Evolutionary conservation across 768 basidiomycete species (phyloP).

Genomic region (Strobilomyces dryophilus): DNA sequence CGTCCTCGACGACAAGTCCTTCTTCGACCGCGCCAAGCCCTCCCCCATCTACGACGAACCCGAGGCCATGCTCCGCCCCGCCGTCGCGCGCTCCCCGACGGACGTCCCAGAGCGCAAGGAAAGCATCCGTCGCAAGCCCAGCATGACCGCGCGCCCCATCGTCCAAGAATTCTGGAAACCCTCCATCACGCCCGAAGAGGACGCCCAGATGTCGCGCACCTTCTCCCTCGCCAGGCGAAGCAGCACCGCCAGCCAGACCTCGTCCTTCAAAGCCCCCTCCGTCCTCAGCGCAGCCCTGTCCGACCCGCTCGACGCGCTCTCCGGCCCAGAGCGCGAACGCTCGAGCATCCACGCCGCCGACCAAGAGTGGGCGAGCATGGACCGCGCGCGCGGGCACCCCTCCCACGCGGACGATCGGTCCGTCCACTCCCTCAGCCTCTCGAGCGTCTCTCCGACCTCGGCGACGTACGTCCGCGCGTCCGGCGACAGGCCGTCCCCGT

Average conservation of each 20-base stretch:
- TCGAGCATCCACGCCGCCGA: slow-evolving; percentile 24
- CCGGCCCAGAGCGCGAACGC: slow-evolving; percentile 21
- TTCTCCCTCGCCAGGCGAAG: too few species aligned
- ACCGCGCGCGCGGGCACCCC: slow-evolving; percentile 21
- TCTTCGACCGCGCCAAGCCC: slow-evolving; percentile 19
- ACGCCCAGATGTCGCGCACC: slow-evolving; percentile 37
- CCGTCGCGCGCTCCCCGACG: slow-evolving; percentile 16
- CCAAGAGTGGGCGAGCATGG: slow-evolving; percentile 26
- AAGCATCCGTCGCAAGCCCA: slow-evolving; percentile 32
- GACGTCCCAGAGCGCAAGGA: slow-evolving; percentile 25
- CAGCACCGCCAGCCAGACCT: slow-evolving; percentile 50
- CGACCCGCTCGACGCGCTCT: slow-evolving; percentile 18
- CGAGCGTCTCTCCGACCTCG: slow-evolving; percentile 15
- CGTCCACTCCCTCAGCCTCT: slow-evolving; percentile 1
- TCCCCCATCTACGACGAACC: slow-evolving; percentile 26
- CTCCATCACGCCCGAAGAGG: slow-evolving; percentile 42
- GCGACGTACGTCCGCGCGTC: slow-evolving; percentile 7
- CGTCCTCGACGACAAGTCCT: slow-evolving; percentile 22
- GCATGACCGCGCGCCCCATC: slow-evolving; percentile 31
- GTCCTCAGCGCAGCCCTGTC: slow-evolving; percentile 38
- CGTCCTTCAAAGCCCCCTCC: slow-evolving; percentile 41
- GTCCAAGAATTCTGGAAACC: slow-evolving; percentile 51
- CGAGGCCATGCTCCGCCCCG: slow-evolving; percentile 18
- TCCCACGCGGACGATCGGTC: slow-evolving; percentile 23
- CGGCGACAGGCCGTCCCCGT: slow-evolving; percentile 19